Percentiles rank a stretch among this genome's conserved stretches.
Evolutionary conservation across 148 eudicot genomes (phyloP).

Genomic region (Salicornia ramosissima): DNA sequence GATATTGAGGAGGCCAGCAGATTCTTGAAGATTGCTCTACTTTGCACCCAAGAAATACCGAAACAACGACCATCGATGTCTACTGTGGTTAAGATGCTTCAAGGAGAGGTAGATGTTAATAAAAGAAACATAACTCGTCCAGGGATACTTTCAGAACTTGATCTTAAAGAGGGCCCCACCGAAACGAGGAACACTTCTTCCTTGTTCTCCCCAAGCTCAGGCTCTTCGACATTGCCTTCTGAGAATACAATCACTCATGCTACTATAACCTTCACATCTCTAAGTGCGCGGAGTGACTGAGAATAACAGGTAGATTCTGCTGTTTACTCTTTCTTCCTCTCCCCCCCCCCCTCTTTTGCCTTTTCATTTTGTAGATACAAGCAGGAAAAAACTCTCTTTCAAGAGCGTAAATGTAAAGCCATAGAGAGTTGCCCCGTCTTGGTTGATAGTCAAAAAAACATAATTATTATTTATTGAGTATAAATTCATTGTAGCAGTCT

Average conservation of each 20-base stretch:
- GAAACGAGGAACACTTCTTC: constrained; percentile 20
- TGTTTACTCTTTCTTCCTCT: neutral
- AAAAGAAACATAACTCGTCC: constrained; percentile 36
- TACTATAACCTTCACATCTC: constrained; percentile 49
- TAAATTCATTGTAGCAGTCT: neutral
- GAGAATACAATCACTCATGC: constrained; percentile 25
- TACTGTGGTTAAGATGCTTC: constrained; percentile 51
- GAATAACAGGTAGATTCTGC: constrained; percentile 4
- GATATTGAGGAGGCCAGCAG: constrained; percentile 46
- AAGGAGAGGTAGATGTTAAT: constrained; percentile 44
- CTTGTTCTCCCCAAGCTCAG: constrained; percentile 26
- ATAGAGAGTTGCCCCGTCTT: neutral
- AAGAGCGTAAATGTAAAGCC: constrained; percentile 16
- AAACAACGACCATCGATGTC: constrained; percentile 65
- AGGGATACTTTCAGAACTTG: constrained; percentile 37
- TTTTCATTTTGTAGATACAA: neutral
- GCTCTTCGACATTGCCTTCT: constrained; percentile 14
- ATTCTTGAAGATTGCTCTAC: constrained; percentile 52
- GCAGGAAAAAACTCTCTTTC: neutral
- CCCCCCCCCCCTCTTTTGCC: neutral
- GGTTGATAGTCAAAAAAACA: neutral
- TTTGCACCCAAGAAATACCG: constrained; percentile 66
- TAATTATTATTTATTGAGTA: neutral
- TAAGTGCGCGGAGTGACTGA: constrained; percentile 43
- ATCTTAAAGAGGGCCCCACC: neutral